Base-by-base conservation (phyloP, 441 rosid species). In the Pelargonium fulgidum region DNA sequence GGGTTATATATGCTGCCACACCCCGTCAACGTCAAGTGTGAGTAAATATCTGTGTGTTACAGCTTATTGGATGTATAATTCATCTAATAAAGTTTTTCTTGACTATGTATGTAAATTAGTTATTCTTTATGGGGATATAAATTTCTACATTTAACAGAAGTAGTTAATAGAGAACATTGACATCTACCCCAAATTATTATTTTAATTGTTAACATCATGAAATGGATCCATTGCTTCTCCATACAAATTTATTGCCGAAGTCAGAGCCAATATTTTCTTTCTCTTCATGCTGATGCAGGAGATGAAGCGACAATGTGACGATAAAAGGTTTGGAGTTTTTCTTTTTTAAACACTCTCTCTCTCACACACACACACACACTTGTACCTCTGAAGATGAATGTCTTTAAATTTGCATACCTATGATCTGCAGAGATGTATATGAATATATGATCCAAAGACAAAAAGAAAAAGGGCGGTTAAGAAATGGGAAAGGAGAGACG, bases 261-360 rank as follows among this genome's bases (percentile, higher is more conserved):
- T 50, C 62, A 74, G 22, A 13, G 64, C 62, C 14, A 52, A 29
- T 75, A 65, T 66, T n/a, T 13, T 64, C 64, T 66, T 3, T 66
- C 39, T 50, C 58, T 68, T 48, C 20, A 26, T 61, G 44, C 70
- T 77, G 66, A 73, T 73, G 81, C 87, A 87, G 93, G 93, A 85
- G 79, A 88, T 88, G 93, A 78, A 81, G 80, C 88, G 66, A 65
- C 88, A 80, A 70, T 88, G 93, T 67, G 89, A 88, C 70, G 91
- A 88, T 69, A 88, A 86, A 84, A 84, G 91, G 91, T 88, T 65
- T 39, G 41, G 63, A 68, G 26, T 67, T 19, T 22, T 17, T 48
- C 65, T 70, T 71, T 67, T 36, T 48, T 33, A 33, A 1, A 29
- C 36, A 29, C 39, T 4, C 39, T 33, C 7, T 33, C 39, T 4